A percentile compares a stretch with the other conserved stretches of the same genome.
phyloP scores from a whole-genome alignment of 2,329 filamentous ascomycete genomes.

The Hypoxylon sp. region DNA sequence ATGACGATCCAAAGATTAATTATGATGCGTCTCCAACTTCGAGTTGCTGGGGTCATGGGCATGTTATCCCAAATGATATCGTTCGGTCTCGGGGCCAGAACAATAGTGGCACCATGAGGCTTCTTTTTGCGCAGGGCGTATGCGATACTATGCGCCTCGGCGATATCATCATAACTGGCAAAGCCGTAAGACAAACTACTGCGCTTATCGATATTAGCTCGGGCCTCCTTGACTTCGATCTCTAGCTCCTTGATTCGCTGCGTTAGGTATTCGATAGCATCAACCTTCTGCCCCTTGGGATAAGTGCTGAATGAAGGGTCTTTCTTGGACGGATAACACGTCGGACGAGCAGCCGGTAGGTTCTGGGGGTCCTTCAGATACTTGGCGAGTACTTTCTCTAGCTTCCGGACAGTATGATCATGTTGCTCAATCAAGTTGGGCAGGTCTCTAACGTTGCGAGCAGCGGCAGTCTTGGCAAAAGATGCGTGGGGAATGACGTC shows the following conservation, averaged over 20 bases:
- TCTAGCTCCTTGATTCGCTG: conserved; percentile 85
- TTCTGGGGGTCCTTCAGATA: conserved; percentile 89
- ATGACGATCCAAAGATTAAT: conserved; percentile 86
- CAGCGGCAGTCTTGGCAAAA: conserved; percentile 66
- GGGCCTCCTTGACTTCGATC: conserved; percentile 82
- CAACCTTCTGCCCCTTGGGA: conserved; percentile 75
- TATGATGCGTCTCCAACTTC: conserved; percentile 76
- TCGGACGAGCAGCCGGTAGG: conserved; percentile 78
- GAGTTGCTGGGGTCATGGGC: conserved; percentile 71
- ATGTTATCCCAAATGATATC: conserved; percentile 98
- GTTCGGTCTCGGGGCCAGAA: conserved; percentile 83
- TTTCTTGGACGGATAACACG: conserved; percentile 81
- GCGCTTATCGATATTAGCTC: conserved; percentile 82
- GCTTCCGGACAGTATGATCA: conserved; percentile 77
- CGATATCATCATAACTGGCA: conserved; percentile 88
- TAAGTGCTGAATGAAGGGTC: conserved; percentile 73
- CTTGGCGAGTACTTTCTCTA: conserved; percentile 85
- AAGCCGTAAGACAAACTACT: conserved; percentile 93
- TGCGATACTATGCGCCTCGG: conserved; percentile 87
- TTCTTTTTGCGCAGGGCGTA: conserved; percentile 83
- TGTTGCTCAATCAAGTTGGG: conserved; percentile 87
- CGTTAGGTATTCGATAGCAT: conserved; percentile 93
- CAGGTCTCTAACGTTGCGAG: conserved; percentile 89
- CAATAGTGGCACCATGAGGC: conserved; percentile 78
- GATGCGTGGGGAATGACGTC: conserved; percentile 76